Conservation (phyloP, 352 stramenopile species). For the Pythium folliculosum region DNA sequence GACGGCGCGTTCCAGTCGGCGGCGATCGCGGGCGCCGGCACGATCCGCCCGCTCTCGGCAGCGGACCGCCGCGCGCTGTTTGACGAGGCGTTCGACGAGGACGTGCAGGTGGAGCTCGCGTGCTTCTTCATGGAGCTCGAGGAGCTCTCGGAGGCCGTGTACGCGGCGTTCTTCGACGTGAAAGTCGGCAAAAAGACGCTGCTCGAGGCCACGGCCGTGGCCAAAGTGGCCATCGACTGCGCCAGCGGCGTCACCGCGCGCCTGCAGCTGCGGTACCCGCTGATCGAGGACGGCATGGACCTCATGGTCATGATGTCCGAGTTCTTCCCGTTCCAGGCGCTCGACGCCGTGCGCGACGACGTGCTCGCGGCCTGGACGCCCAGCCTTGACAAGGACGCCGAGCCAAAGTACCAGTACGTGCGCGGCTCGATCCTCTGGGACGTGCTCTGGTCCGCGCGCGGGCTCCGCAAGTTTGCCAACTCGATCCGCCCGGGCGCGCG, state of each 20-base stretch:
- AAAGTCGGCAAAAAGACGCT: constrained; percentile 36
- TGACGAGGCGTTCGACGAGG: constrained; percentile 29
- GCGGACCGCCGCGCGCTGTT: constrained; percentile 11
- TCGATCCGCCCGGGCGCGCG: neutral
- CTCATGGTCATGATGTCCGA: constrained; percentile 13
- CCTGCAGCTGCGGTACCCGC: constrained; percentile 30
- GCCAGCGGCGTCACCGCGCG: constrained; percentile 24
- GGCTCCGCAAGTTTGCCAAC: constrained; percentile 5
- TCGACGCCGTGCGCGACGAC: neutral
- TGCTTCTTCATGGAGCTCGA: constrained; percentile 39
- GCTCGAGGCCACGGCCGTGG: constrained; percentile 36
- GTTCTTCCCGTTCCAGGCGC: constrained; percentile 3
- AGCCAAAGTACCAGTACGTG: constrained; percentile 6
- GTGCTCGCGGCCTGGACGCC: constrained; percentile 6
- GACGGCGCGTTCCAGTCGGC: neutral
- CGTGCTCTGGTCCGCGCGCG: neutral
- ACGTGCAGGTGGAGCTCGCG: constrained; percentile 22
- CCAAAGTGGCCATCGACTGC: constrained; percentile 35
- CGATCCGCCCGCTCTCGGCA: neutral
- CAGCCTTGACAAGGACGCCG: neutral
- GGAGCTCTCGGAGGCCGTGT: constrained; percentile 22
- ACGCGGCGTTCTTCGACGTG: constrained; percentile 32
- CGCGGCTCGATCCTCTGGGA: constrained; percentile 3
- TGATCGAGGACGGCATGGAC: constrained; percentile 5
- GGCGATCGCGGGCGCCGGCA: neutral